phyloP scores from a whole-genome alignment of 164 flowering plant species.

The Buxus sempervirens region DNA sequence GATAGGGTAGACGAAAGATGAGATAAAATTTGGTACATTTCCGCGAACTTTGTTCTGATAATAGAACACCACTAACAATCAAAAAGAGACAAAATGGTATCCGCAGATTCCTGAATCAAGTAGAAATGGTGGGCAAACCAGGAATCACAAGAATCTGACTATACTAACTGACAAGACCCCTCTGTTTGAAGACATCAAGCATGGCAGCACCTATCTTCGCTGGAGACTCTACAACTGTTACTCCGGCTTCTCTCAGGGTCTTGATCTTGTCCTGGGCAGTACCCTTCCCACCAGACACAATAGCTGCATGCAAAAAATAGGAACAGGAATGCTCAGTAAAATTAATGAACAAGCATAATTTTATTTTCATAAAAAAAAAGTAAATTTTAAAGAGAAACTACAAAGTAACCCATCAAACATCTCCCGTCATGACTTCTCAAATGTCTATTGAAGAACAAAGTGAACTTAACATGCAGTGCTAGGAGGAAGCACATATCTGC shows the following conservation, averaged over 20 bases:
- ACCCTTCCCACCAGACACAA: conserved; percentile 98
- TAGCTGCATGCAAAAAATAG: conserved; percentile 51
- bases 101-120: neutral
- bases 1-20: too few relatives aligned
- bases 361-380: too few relatives aligned
- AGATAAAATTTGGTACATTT: too few relatives aligned
- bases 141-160: neutral
- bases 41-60: too few relatives aligned
- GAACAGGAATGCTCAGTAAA: neutral
- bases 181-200: conserved; percentile 82
- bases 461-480: too few relatives aligned
- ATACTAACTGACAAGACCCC: conserved; percentile 55
- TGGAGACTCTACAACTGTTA: conserved; percentile 93
- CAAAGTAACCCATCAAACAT: too few relatives aligned
- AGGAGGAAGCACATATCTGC: too few relatives aligned
- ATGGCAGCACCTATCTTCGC: conserved; percentile 87
- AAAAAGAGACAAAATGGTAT: neutral
- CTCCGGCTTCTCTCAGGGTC: conserved; percentile 87
- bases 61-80: too few relatives aligned
- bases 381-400: neutral
- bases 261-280: conserved; percentile 98
- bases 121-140: neutral
- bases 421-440: neutral
- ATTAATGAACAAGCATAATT: neutral
- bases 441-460: too few relatives aligned